Percentiles rank a stretch among this genome's conserved stretches.
Evolutionary conservation across 2,329 filamentous ascomycete species (phyloP).

Genomic region (Monilinia laxa): DNA sequence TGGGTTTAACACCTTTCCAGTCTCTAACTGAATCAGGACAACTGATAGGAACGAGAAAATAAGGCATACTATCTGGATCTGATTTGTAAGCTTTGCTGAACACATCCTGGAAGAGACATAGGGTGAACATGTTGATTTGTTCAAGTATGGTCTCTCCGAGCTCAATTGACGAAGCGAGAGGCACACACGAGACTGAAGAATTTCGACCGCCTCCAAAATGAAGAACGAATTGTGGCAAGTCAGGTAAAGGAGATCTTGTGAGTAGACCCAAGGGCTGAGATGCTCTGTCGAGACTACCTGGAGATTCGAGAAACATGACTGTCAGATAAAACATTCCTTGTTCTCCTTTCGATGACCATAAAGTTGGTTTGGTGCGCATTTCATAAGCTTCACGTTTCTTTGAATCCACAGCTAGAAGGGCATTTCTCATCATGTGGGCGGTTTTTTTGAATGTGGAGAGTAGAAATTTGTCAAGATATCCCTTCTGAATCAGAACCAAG

Average conservation of each 20-base stretch:
- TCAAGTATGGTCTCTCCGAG: slow-evolving; percentile 48
- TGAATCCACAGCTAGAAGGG: slow-evolving; percentile 74
- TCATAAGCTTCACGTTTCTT: slow-evolving; percentile 72
- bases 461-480: slow-evolving; percentile 71
- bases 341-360: slow-evolving; percentile 60
- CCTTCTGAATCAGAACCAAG: slow-evolving; percentile 62
- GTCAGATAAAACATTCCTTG: slow-evolving; percentile 60
- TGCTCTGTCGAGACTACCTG: slow-evolving; percentile 54
- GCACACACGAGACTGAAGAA: slow-evolving; percentile 55
- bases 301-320: slow-evolving; percentile 57
- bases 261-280: slow-evolving; percentile 69
- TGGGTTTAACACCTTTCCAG: background rate
- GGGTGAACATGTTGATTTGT: slow-evolving; percentile 68
- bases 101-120: slow-evolving; percentile 75
- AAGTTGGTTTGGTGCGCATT: slow-evolving; percentile 74
- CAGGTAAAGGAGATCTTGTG: slow-evolving; percentile 64
- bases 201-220: slow-evolving; percentile 65
- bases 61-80: slow-evolving; percentile 65
- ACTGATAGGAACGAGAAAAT: slow-evolving; percentile 71
- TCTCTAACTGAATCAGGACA: background rate
- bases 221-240: slow-evolving; percentile 66
- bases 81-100: slow-evolving; percentile 84
- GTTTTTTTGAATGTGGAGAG: slow-evolving; percentile 70
- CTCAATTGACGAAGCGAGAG: slow-evolving; percentile 47
- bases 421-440: slow-evolving; percentile 82